Evolutionary conservation across 1,284 basidiomycete species (phyloP), one percentile per base, ranked within the genome.

Genomic region (Albatrellus sp.): DNA sequence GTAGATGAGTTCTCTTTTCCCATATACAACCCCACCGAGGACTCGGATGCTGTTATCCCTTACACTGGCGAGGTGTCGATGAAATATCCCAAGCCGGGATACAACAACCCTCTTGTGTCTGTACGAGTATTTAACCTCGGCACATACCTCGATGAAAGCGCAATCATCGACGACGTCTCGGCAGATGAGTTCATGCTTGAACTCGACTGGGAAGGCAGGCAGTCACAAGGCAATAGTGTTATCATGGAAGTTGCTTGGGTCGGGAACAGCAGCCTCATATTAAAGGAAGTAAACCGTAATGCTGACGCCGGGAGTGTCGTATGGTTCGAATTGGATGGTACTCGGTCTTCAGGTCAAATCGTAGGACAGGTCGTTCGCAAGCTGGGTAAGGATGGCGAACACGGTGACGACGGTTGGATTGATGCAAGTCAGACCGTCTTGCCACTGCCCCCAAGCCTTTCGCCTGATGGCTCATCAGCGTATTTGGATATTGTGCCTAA

Each of bases 371-470:
- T 86, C 11, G 86, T 89, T 11, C 70, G 88, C 46, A 81, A 69
- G 50, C 66, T 89, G 14, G 90, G 91, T 11, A 77, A 76, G 57
- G 63, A 78, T 13, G 89, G 89, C 4, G 90, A 92, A 57, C 73
- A 92, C 57, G 83, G 80, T 0, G 92, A 94, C 56, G 77, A 80
- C 36, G 94, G 94, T 0, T 98, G 94, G 93, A 90, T 97, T 52
- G 88, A 96, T 38, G 61, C 69, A 46, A 81, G 60, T 10, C 83
- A 85, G 65, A 68, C 65, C 24, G 74, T 87, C 35, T 66, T 70
- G 47, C 73, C 77, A 2, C 62, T 88, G 13, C 70, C 77, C 13
- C 49, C 57, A 48, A 53, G 56, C 52, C 52, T 74, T 47, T 60
- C 69, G 54, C 59, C 63, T 5, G 63, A 66, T 1, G 66, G 66